A percentile compares a stretch with the other conserved stretches of the same genome.
Conservation (phyloP, 2,329 filamentous ascomycete species). For the Grosmannia penicillata region DNA sequence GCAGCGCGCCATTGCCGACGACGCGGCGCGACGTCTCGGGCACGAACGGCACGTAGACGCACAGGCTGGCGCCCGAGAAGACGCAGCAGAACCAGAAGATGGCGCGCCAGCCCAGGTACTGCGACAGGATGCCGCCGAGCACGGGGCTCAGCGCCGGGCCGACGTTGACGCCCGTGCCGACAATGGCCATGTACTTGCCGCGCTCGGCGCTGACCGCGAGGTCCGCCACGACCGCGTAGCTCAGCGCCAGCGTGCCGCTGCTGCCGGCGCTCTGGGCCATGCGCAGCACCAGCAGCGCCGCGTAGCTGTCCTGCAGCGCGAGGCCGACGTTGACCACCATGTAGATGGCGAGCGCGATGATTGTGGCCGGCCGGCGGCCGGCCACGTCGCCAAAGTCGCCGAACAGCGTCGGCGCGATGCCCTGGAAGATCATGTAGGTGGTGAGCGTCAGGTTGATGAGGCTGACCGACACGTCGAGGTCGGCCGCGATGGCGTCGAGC, state of each 20-base stretch:
- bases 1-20: conserved; percentile 48
- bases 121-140: conserved; percentile 46
- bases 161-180: conserved; percentile 43
- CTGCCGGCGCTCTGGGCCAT: conserved; percentile 50
- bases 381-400: conserved; percentile 47
- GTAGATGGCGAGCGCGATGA: conserved; percentile 42
- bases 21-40: conserved; percentile 46
- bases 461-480: conserved; percentile 22
- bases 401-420: conserved; percentile 43
- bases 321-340: conserved; percentile 43
- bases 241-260: conserved; percentile 56
- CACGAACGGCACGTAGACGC: conserved; percentile 39
- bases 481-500: conserved; percentile 21
- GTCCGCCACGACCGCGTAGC: conserved; percentile 58
- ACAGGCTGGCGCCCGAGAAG: conserved; percentile 30
- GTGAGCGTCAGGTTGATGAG: conserved; percentile 37
- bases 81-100: conserved; percentile 59
- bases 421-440: conserved; percentile 51
- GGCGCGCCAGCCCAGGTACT: conserved; percentile 51
- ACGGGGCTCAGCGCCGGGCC: conserved; percentile 42
- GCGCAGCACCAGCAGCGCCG: conserved; percentile 43
- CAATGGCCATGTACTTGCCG: conserved; percentile 57
- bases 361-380: conserved; percentile 46
- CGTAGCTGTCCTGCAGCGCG: conserved; percentile 40
- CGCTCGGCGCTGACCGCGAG: conserved; percentile 53